These are phyloP conservation scores for Fusarium redolens DNA, from an alignment of 2,329 filamentous ascomycete species.

Conservation along the genomic window DNA sequence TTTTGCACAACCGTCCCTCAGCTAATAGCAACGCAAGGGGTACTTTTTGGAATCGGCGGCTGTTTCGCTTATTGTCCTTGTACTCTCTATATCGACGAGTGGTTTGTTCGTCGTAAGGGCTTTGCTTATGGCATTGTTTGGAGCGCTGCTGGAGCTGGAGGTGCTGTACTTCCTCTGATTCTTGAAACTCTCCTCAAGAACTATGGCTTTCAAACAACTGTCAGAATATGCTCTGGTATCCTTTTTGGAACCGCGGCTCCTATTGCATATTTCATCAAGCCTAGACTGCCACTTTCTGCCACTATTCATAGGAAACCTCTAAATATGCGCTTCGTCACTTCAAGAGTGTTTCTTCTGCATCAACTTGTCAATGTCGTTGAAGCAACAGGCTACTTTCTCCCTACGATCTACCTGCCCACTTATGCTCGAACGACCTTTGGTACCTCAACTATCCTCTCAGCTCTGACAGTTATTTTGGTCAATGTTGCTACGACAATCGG, in stretches of 20 bases:
- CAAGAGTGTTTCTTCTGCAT: slow-evolving; percentile 65
- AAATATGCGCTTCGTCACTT: slow-evolving; percentile 59
- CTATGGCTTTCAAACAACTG: slow-evolving; percentile 57
- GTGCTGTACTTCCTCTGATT: slow-evolving; percentile 60
- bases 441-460: slow-evolving; percentile 57
- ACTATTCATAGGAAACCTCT: slow-evolving; percentile 47
- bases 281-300: slow-evolving; percentile 56
- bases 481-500: slow-evolving; percentile 67
- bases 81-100: slow-evolving; percentile 66
- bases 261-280: slow-evolving; percentile 63
- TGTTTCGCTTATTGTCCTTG: slow-evolving; percentile 63
- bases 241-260: slow-evolving; percentile 61
- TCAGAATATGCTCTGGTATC: slow-evolving; percentile 59
- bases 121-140: slow-evolving; percentile 68
- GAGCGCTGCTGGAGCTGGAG: slow-evolving; percentile 48
- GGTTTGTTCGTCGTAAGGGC: slow-evolving; percentile 55
- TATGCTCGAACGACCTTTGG: slow-evolving; percentile 62
- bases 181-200: slow-evolving; percentile 58
- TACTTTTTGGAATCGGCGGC: slow-evolving; percentile 67
- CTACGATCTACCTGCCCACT: slow-evolving; percentile 66
- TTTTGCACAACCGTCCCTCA: slow-evolving; percentile 60
- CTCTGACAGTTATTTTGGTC: slow-evolving; percentile 65
- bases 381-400: slow-evolving; percentile 68
- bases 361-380: slow-evolving; percentile 66
- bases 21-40: slow-evolving; percentile 66